These are phyloP conservation scores for Vicia sativa DNA, from an alignment of 306 rosid species.

Conservation along the genomic window DNA sequence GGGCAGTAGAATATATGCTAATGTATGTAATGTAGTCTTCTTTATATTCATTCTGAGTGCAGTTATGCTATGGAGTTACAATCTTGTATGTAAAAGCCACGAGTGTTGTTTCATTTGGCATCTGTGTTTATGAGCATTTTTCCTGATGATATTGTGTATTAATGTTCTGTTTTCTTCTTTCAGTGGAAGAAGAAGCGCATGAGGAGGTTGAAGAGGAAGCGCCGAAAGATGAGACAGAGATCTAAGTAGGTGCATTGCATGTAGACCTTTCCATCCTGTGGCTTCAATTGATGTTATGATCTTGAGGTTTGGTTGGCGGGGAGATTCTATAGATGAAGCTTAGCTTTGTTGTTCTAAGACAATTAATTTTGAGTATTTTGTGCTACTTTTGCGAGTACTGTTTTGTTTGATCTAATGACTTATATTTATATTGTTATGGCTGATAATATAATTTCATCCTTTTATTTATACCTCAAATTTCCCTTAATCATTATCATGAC, in stretches of 20 bases:
- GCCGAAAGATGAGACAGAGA: slow-evolving; percentile 97
- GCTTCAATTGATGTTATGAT: too few species aligned
- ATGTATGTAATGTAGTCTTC: too few species aligned
- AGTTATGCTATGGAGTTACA: too few species aligned
- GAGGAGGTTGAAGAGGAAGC: slow-evolving; percentile 97
- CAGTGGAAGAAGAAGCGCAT: slow-evolving; percentile 99
- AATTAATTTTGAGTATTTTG: slow-evolving; percentile 9
- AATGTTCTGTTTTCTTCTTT: too few species aligned
- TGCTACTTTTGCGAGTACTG: slow-evolving; percentile 21
- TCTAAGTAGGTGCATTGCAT: slow-evolving; percentile 59
- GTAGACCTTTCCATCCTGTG: slow-evolving; percentile 34
- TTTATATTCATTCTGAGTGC: too few species aligned
- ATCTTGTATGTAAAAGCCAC: not conserved
- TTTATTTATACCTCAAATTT: not conserved
- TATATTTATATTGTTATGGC: slow-evolving; percentile 22
- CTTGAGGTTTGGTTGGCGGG: slow-evolving; percentile 22
- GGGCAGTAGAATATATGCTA: too few species aligned
- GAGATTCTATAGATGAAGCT: slow-evolving; percentile 31
- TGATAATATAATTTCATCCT: slow-evolving; percentile 22
- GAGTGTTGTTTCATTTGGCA: not conserved
- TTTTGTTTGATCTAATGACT: slow-evolving; percentile 1
- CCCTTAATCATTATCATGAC: not conserved
- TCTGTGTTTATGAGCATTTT: too few species aligned
- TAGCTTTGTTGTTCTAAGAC: slow-evolving; percentile 29
- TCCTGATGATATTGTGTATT: too few species aligned